Evolutionary conservation across 139 green algal genomes (phyloP), one percentile per base, ranked within the genome.

Genomic region (Haematococcus sp.): DNA sequence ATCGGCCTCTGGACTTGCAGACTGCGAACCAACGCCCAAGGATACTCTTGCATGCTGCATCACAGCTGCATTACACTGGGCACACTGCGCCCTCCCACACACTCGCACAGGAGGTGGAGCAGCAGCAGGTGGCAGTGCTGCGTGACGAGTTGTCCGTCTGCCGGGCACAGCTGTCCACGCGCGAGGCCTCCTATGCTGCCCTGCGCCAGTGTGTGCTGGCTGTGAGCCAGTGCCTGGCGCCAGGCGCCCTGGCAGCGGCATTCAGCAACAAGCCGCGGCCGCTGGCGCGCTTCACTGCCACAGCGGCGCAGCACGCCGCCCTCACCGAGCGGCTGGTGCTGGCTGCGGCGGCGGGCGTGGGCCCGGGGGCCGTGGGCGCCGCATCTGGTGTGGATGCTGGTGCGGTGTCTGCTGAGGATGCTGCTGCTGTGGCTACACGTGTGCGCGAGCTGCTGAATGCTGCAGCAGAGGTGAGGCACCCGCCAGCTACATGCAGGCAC

Each of bases 41-140:
- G 40, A 49, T 49, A 11, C 40, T 49, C 40, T n/a, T 19, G 40
- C 40, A 11, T 11, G 7, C 40, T 49, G 40, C 40, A 49, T 49
- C 40, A 49, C n/a, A 49, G 40, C 40, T 49, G 40, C n/a, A 49
- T 49, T 11, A 49, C 40, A 19, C 40, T 11, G n/a, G n/a, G n/a
- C n/a, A n/a, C n/a, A n/a, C n/a, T n/a, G n/a, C n/a, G n/a, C n/a
- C n/a, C n/a, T n/a, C n/a, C n/a, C n/a, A n/a, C n/a, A n/a, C n/a
- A n/a, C n/a, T n/a, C n/a, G n/a, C n/a, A n/a, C 56, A 80, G 74
- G 74, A 80, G 35, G 20, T 81, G 46, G 75, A 81, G 59, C 30
- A 65, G 34, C 69, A 59, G 19, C 68, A 81, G 68, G 46, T 81
- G 9, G 49, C 58, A 9, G 27, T 66, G 33, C 49, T 81, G 17